These are phyloP conservation scores for Gloeostereum incarnatum DNA, from an alignment of 768 basidiomycete species.

Conservation along the genomic window DNA sequence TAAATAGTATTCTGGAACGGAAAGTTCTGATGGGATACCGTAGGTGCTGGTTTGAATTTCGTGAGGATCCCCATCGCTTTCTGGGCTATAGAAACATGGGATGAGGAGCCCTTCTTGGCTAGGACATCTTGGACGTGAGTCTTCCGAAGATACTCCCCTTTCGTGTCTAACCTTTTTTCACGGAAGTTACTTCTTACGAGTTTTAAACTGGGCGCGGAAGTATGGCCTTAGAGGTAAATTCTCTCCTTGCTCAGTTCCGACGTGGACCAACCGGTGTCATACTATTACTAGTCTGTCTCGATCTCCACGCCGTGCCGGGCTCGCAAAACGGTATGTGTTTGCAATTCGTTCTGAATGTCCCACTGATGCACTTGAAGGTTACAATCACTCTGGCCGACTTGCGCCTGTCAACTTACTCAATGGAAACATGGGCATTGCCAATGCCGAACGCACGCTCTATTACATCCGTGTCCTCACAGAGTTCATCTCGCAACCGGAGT, in stretches of 20 bases:
- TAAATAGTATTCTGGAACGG: too few relatives aligned
- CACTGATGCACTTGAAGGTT: slow-evolving; percentile 16
- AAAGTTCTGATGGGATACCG: too few relatives aligned
- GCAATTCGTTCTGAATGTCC: slow-evolving; percentile 12
- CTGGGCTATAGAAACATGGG: slow-evolving; percentile 78
- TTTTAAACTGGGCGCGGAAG: slow-evolving; percentile 79
- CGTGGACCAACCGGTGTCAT: too few relatives aligned
- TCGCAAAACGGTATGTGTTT: slow-evolving; percentile 52
- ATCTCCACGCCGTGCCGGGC: slow-evolving; percentile 74
- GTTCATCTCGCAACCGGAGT: slow-evolving; percentile 78
- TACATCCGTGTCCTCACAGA: slow-evolving; percentile 73
- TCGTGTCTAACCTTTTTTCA: slow-evolving; percentile 2
- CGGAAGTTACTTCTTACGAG: slow-evolving; percentile 58
- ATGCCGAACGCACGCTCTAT: slow-evolving; percentile 72
- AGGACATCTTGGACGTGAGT: slow-evolving; percentile 66
- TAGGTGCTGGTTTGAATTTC: slow-evolving; percentile 77
- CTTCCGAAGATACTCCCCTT: background rate
- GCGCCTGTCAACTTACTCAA: slow-evolving; percentile 61
- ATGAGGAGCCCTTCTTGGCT: slow-evolving; percentile 68
- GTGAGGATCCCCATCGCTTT: slow-evolving; percentile 73
- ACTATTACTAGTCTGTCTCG: slow-evolving; percentile 70
- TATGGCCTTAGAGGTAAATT: slow-evolving; percentile 91
- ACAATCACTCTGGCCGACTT: slow-evolving; percentile 54
- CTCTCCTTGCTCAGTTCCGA: too few relatives aligned
- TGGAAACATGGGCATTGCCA: slow-evolving; percentile 80